Conservation (phyloP, 2,329 filamentous ascomycete genomes). For the Hyphodiscus sp. region DNA sequence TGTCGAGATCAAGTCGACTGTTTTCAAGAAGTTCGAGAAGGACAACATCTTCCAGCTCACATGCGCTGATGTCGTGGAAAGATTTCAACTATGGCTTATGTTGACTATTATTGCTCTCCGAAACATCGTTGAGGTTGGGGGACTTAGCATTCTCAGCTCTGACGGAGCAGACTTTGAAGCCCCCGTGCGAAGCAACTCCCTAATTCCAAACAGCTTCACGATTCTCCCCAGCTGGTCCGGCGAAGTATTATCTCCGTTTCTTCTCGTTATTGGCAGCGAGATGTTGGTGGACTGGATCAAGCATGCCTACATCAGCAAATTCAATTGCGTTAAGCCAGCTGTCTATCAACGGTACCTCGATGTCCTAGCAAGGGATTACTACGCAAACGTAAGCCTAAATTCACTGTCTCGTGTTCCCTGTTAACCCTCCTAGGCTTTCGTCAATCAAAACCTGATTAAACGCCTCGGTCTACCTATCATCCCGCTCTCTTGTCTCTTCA, state of each 20-base stretch:
- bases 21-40: conserved; percentile 98
- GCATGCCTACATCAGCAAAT: conserved; percentile 96
- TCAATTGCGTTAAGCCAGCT: conserved; percentile 90
- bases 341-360: conserved; percentile 90
- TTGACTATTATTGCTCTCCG: conserved; percentile 91
- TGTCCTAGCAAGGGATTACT: conserved; percentile 95
- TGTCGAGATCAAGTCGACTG: conserved; percentile 96
- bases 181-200: conserved; percentile 62
- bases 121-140: conserved; percentile 93
- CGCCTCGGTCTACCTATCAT: conserved; percentile 87
- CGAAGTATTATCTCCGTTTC: conserved; percentile 85
- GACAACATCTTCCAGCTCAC: conserved; percentile 96
- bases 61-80: conserved; percentile 92
- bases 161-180: conserved; percentile 39
- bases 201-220: conserved; percentile 85
- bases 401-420: conserved; percentile 5
- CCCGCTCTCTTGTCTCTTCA: conserved; percentile 89
- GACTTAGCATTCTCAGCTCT: conserved; percentile 52
- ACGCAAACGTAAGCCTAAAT: conserved; percentile 64
- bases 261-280: conserved; percentile 91
- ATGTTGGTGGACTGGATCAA: conserved; percentile 97
- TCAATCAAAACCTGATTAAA: conserved; percentile 81
- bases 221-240: conserved; percentile 81
- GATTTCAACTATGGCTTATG: conserved; percentile 97
- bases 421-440: conserved; percentile 61